phyloP scores from a whole-genome alignment of 306 rosid genomes.

The Begonia loranthoides region DNA sequence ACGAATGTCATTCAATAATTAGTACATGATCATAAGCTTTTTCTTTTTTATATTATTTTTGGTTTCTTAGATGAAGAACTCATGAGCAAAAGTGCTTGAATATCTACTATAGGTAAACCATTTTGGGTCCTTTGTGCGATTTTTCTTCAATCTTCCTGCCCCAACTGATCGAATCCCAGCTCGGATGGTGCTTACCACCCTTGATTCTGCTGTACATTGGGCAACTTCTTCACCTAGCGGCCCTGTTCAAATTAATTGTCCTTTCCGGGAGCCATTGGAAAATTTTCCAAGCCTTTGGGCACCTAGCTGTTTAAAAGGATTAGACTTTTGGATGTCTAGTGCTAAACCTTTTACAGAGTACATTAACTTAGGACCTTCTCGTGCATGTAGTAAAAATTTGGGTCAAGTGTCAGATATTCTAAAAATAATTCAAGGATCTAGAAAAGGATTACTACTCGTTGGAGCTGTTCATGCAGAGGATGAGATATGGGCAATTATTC shows the following conservation, averaged over 20 bases:
- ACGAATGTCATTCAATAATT: no score
- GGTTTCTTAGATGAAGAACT: no score
- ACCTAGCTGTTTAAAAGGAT: constrained; percentile 57
- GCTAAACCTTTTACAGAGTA: constrained; percentile 81
- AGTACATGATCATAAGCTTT: no score
- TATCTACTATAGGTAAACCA: constrained; percentile 58
- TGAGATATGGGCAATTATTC: constrained; percentile 91
- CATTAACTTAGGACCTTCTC: constrained; percentile 31
- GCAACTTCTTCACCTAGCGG: constrained; percentile 76
- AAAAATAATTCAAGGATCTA: constrained; percentile 34
- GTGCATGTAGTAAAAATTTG: constrained; percentile 17
- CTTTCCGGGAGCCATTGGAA: constrained; percentile 88
- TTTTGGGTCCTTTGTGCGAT: constrained; percentile 88
- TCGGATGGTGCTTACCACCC: constrained; percentile 74
- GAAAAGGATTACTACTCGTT: constrained; percentile 51
- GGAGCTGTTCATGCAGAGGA: constrained; percentile 79
- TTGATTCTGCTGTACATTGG: constrained; percentile 80
- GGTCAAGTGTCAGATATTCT: constrained; percentile 45
- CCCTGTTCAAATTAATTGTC: constrained; percentile 88
- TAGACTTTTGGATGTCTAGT: constrained; percentile 60
- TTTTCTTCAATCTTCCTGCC: constrained; percentile 81
- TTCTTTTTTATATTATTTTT: no score
- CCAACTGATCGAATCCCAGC: constrained; percentile 73
- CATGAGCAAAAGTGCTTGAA: background rate
- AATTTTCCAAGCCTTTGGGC: constrained; percentile 56